phyloP scores from a whole-genome alignment of 768 basidiomycete species.

The Phanerochaete sordida region DNA sequence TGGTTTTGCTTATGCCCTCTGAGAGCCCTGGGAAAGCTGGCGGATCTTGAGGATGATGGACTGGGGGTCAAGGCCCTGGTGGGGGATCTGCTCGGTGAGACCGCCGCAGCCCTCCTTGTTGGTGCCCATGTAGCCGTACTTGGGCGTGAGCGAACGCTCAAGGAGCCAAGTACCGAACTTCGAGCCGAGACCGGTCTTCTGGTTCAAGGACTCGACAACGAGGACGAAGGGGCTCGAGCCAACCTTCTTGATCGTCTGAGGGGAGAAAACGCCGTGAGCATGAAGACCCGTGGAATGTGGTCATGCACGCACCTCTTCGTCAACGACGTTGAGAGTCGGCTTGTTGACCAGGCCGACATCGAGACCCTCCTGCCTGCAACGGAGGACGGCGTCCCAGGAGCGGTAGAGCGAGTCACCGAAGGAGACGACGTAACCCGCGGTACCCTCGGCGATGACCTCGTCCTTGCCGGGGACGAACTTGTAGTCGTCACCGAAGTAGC shows the following conservation, averaged over 20 bases:
- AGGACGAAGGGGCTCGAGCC: conserved; percentile 76
- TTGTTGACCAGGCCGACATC: conserved; percentile 89
- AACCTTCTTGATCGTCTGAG: conserved; percentile 60
- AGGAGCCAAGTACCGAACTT: conserved; percentile 86
- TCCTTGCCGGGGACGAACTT: conserved; percentile 83
- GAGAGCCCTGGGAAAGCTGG: conserved; percentile 29
- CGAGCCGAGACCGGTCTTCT: conserved; percentile 88
- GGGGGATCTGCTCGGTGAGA: conserved; percentile 79
- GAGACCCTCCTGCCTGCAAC: conserved; percentile 65
- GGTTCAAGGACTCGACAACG: conserved; percentile 82
- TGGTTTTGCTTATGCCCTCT: conserved; percentile 4
- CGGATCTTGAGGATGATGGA: conserved; percentile 48
- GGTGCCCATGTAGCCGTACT: conserved; percentile 78
- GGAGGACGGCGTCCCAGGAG: conserved; percentile 77
- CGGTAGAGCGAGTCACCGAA: conserved; percentile 89
- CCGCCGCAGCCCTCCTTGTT: conserved; percentile 76
- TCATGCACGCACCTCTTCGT: conserved; percentile 56
- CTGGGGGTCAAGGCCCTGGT: conserved; percentile 77
- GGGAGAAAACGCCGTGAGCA: background rate
- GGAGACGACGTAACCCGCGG: conserved; percentile 76
- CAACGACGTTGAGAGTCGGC: conserved; percentile 76
- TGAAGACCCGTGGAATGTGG: background rate
- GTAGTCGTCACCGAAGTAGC: conserved; percentile 67
- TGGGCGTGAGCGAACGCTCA: conserved; percentile 76
- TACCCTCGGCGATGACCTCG: conserved; percentile 75